Evolutionary conservation across 2,329 filamentous ascomycete genomes (phyloP), one percentile per base, ranked within the genome.

Genomic region (Chaetomium olivaceum): DNA sequence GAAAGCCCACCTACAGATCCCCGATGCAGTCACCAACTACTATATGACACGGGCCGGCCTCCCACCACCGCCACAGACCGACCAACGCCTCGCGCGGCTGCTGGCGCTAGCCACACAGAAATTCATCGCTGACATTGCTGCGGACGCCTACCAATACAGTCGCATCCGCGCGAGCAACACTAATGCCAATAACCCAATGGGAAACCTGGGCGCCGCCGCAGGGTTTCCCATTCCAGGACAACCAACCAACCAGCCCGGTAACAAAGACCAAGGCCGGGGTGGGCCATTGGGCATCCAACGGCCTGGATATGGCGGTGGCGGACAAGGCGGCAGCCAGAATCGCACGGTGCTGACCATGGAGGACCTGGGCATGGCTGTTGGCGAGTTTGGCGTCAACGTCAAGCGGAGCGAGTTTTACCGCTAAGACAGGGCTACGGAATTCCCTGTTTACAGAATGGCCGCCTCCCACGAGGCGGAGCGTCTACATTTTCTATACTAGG

Each of bases 91-190:
- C 31, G 92, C 94, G 25, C 92, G 94, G 57, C 90, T 99, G 3
- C 90, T 99, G 52, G 94, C 95, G 2, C 90, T 99, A 9, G 95
- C 95, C n/a, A 97, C 95, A 0, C 95, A 99, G 76, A 99, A 99
- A 77, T 99, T 99, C 83, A 91, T 99, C 73, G 93, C 95, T 66
- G 95, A 99, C 77, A 92, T 99, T 70, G 95, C 95, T 1, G 93
- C 95, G 64, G 95, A 99, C 77, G 93, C 95, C 2, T 99, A 99
- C 78, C 95, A 99, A 79, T 98, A 97, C 83, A 93, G 91, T 67
- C 92, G 94, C 61, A 98, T 99, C 74, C 90, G 95, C 50, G 91
- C 92, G n/a, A 94, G 91, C 25, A 96, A 95, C 75, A 93, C 90
- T 65, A 88, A 85, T 29, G 93, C 91, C 69, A 96, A 93, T 76